Conservation (phyloP, 148 eudicot genomes). For the Rheum nobile region DNA sequence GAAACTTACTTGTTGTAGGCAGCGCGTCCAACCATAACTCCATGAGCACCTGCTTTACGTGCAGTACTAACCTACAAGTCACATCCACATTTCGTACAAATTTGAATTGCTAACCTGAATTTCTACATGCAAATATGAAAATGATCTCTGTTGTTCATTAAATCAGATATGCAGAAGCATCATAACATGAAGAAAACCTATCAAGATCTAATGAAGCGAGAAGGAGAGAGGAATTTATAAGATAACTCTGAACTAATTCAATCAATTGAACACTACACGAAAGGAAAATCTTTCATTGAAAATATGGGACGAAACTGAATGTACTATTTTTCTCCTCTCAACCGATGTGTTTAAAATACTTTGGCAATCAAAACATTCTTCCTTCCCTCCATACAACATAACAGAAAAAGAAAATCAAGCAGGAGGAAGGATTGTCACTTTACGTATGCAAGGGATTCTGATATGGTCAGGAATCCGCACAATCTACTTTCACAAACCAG, state of each 20-base stretch:
- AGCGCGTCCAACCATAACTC: constrained; percentile 93
- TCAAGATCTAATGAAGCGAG: background rate
- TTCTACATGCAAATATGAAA: background rate
- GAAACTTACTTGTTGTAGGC: constrained; percentile 53
- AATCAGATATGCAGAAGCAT: background rate
- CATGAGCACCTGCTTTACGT: constrained; percentile 72
- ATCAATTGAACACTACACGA: background rate
- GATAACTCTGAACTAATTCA: background rate
- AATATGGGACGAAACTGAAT: background rate
- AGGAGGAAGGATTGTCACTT: background rate
- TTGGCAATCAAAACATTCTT: background rate
- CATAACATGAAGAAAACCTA: background rate
- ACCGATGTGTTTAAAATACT: background rate
- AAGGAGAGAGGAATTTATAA: background rate
- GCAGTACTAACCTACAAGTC: constrained; percentile 68
- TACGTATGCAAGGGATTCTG: background rate
- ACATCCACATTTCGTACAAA: background rate
- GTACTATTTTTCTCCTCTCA: background rate
- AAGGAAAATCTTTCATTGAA: background rate
- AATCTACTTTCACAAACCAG: background rate
- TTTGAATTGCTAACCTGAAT: background rate
- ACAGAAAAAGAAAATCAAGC: background rate
- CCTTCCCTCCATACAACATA: background rate
- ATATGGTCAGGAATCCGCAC: background rate
- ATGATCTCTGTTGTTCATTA: background rate